Percentiles rank a stretch among this genome's conserved stretches.
phyloP scores from a whole-genome alignment of 2,329 filamentous ascomycete species.

The Allantophomopsis cytisporea region DNA sequence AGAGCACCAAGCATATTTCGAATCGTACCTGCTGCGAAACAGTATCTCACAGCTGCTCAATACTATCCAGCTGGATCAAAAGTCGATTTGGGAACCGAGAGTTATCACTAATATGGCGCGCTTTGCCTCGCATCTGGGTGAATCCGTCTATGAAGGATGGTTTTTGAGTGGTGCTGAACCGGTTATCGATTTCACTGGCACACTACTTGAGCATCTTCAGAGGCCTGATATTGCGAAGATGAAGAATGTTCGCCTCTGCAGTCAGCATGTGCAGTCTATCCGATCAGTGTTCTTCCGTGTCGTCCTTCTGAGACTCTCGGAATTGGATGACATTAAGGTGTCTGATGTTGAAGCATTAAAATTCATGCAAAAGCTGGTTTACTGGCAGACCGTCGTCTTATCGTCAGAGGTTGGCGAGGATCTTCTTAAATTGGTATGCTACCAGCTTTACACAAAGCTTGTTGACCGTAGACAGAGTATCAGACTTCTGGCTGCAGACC shows the following conservation, averaged over 20 bases:
- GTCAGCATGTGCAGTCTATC: slow-evolving; percentile 65
- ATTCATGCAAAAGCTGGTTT: slow-evolving; percentile 76
- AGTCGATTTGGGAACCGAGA: slow-evolving; percentile 64
- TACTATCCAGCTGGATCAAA: slow-evolving; percentile 57
- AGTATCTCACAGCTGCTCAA: slow-evolving; percentile 59
- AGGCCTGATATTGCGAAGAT: slow-evolving; percentile 65
- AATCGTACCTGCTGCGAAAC: slow-evolving; percentile 73
- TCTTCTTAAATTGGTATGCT: slow-evolving; percentile 77
- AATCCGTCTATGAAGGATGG: slow-evolving; percentile 92
- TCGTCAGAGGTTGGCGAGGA: slow-evolving; percentile 65
- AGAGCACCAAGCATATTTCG: slow-evolving; percentile 91
- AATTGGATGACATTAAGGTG: slow-evolving; percentile 55
- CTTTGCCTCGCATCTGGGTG: slow-evolving; percentile 67
- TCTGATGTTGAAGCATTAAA: slow-evolving; percentile 48
- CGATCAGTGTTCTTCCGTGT: slow-evolving; percentile 67
- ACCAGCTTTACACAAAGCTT: slow-evolving; percentile 82
- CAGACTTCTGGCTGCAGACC: slow-evolving; percentile 62
- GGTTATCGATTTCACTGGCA: slow-evolving; percentile 75
- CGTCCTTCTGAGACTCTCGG: slow-evolving; percentile 69
- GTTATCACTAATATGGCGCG: slow-evolving; percentile 78
- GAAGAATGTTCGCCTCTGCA: slow-evolving; percentile 87
- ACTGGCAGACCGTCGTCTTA: slow-evolving; percentile 90
- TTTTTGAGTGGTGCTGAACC: slow-evolving; percentile 79
- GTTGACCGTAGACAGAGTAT: slow-evolving; percentile 56
- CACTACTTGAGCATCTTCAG: slow-evolving; percentile 78